Evolutionary conservation across 768 basidiomycete genomes (phyloP).

Genomic region (Rhodocollybia butyracea): DNA sequence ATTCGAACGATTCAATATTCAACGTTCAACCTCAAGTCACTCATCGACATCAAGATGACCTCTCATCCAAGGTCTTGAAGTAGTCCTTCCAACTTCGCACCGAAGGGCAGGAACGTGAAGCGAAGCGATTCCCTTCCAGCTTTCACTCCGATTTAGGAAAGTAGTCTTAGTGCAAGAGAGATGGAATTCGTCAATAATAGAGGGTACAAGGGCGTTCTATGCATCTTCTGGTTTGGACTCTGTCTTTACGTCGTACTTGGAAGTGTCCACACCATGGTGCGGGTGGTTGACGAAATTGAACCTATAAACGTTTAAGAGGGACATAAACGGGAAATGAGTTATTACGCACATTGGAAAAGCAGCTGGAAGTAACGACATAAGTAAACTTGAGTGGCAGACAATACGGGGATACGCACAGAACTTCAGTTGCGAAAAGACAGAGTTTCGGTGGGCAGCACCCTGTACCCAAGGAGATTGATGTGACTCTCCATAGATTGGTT

Average conservation of each 20-base stretch:
- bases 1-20: too few relatives aligned
- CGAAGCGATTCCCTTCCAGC: not conserved
- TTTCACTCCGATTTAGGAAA: not conserved
- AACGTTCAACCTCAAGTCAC: too few relatives aligned
- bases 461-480: conserved; percentile 84
- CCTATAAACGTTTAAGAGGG: conserved; percentile 50
- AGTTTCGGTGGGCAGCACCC: conserved; percentile 82
- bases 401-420: conserved; percentile 55
- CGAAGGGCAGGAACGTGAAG: too few relatives aligned
- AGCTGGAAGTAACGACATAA: conserved; percentile 34
- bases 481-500: conserved; percentile 84
- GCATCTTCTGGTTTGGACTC: conserved; percentile 25
- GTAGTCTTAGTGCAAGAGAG: too few relatives aligned
- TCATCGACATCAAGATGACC: too few relatives aligned
- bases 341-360: conserved; percentile 69
- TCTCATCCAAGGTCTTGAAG: too few relatives aligned
- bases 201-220: not conserved
- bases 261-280: conserved; percentile 78
- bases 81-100: too few relatives aligned
- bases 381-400: not conserved
- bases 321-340: not conserved
- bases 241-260: conserved; percentile 62
- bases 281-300: conserved; percentile 94
- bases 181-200: not conserved
- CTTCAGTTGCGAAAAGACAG: conserved; percentile 90